Evolutionary conservation across 73 alveolate genomes (phyloP).

Genomic region (Effrenium voratum): DNA sequence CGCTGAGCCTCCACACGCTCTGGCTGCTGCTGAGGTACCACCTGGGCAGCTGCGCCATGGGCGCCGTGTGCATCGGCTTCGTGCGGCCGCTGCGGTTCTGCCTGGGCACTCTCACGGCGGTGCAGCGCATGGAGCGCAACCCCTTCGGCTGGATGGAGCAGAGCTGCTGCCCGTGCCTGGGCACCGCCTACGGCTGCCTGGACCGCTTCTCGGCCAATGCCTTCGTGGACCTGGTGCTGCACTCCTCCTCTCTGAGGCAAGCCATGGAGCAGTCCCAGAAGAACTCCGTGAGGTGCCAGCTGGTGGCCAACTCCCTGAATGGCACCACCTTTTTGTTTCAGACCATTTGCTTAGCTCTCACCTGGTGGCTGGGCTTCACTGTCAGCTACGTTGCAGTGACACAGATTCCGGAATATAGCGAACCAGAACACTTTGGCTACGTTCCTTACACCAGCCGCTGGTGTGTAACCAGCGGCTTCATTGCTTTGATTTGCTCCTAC

Average conservation of each 20-base stretch:
- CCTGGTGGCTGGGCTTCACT: conserved; percentile 74
- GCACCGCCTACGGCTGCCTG: not conserved
- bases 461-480: conserved; percentile 58
- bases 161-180: conserved; percentile 80
- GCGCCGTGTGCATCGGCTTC: conserved; percentile 42
- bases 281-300: not conserved
- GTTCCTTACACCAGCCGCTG: conserved; percentile 19
- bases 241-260: conserved; percentile 10
- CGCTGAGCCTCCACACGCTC: not conserved
- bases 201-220: conserved; percentile 60
- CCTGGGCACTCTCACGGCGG: conserved; percentile 64
- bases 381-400: conserved; percentile 50
- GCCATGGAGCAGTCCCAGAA: conserved; percentile 15
- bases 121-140: conserved; percentile 55
- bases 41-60: conserved; percentile 16
- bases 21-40: conserved; percentile 45
- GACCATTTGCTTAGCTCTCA: conserved; percentile 39
- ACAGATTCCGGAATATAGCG: conserved; percentile 43
- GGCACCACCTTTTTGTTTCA: conserved; percentile 11
- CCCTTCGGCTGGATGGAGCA: conserved; percentile 58
- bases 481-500: conserved; percentile 40
- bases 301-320: conserved; percentile 48
- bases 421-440: not conserved
- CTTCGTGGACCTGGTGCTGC: conserved; percentile 48
- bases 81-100: conserved; percentile 57